Evolutionary conservation across 23 red algal genomes (phyloP).

Genomic region (Cyanidioschyzon merolae): DNA sequence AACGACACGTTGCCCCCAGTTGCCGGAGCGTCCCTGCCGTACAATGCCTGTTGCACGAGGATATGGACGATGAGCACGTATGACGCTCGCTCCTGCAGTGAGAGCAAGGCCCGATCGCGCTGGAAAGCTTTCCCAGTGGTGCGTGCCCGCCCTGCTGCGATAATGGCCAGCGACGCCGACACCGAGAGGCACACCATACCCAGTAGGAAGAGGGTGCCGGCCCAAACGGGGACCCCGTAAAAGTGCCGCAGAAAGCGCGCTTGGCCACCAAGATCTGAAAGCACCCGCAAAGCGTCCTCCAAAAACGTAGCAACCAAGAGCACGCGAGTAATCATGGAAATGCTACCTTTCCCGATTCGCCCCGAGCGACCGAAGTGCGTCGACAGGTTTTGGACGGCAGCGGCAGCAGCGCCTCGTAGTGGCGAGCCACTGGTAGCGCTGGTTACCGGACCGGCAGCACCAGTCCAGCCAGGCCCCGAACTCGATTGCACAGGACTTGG

Average conservation of each 20-base stretch:
- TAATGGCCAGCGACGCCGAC: conserved; percentile 32
- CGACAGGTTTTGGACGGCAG: neutral
- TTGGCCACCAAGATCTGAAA: conserved; percentile 44
- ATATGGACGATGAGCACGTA: conserved; percentile 70
- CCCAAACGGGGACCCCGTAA: conserved; percentile 51
- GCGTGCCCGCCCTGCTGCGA: conserved; percentile 37
- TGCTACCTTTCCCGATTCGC: neutral
- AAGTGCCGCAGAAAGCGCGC: conserved; percentile 21
- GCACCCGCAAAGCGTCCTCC: conserved; percentile 74
- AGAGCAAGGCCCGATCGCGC: neutral
- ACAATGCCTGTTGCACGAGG: conserved; percentile 82
- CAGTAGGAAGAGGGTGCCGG: conserved; percentile 51
- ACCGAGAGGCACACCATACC: conserved; percentile 46
- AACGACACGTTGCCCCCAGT: conserved; percentile 73
- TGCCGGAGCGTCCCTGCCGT: conserved; percentile 77
- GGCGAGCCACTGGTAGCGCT: too few relatives aligned
- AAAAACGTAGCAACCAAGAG: conserved; percentile 89
- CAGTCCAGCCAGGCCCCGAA: too few relatives aligned
- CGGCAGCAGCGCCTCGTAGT: neutral
- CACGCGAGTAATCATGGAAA: conserved; percentile 38
- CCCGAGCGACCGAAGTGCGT: neutral
- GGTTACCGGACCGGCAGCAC: too few relatives aligned
- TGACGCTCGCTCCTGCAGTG: conserved; percentile 42
- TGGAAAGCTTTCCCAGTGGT: conserved; percentile 24
- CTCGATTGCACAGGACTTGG: too few relatives aligned